Evolutionary conservation across 306 rosid species (phyloP).

Genomic region (Lupinus albus): DNA sequence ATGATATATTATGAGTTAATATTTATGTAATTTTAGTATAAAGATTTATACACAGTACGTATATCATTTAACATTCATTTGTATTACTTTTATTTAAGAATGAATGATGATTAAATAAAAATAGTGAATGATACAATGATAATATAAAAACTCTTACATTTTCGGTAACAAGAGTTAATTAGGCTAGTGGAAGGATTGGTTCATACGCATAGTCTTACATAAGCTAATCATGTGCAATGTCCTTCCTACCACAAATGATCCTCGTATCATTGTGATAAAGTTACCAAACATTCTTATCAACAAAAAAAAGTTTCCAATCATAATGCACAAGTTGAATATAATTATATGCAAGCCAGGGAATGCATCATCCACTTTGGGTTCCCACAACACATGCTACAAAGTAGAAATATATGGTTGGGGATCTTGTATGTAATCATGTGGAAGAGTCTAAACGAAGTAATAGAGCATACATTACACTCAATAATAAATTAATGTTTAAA

Average conservation of each 20-base stretch:
- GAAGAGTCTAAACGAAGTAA: background rate
- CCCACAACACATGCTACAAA: constrained; percentile 1
- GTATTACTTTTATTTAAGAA: no score
- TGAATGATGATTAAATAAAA: no score
- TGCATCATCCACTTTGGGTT: constrained; percentile 15
- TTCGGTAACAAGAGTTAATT: no score
- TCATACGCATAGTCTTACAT: constrained; percentile 15
- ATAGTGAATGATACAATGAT: no score
- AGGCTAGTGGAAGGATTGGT: constrained; percentile 29
- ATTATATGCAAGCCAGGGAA: background rate
- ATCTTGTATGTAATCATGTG: background rate
- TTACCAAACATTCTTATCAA: constrained; percentile 25
- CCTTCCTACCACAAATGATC: constrained; percentile 23
- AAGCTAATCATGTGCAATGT: constrained; percentile 24
- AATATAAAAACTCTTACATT: no score
- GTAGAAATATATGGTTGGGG: constrained; percentile 6
- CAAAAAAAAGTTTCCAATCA: constrained; percentile 24
- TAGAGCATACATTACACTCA: background rate
- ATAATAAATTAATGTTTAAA: background rate
- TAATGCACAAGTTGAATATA: constrained; percentile 24
- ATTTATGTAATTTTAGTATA: no score
- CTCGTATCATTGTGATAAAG: constrained; percentile 2
- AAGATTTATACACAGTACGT: no score
- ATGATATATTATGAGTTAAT: no score
- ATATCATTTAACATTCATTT: no score